Evolutionary conservation across 2,329 filamentous ascomycete species (phyloP).

Genomic region (Fusarium falciforme): DNA sequence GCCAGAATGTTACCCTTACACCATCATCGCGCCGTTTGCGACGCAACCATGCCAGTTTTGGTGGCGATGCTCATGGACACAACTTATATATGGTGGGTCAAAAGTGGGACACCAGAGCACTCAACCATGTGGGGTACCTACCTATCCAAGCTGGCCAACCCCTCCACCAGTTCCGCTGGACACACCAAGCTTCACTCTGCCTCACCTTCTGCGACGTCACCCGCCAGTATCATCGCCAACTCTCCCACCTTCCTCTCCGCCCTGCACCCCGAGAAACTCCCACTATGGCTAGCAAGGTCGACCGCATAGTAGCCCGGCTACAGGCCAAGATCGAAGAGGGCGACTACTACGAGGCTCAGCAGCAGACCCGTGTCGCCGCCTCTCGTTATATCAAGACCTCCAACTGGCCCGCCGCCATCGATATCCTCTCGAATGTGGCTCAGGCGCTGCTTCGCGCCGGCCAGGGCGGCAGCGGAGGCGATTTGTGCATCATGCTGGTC

Average conservation of each 20-base stretch:
- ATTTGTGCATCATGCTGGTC: constrained; percentile 86
- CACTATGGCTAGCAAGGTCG: constrained; percentile 55
- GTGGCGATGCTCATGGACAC: background rate
- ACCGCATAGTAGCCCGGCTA: constrained; percentile 71
- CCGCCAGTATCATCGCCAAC: background rate
- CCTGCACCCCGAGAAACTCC: background rate
- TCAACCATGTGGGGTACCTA: constrained; percentile 3
- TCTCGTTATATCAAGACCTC: constrained; percentile 90
- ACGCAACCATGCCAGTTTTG: background rate
- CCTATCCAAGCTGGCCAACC: constrained; percentile 10
- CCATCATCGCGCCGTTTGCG: constrained; percentile 45
- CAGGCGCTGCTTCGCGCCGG: constrained; percentile 88
- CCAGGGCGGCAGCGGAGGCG: constrained; percentile 93
- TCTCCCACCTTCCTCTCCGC: background rate
- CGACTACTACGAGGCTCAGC: constrained; percentile 97
- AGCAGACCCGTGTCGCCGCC: constrained; percentile 95
- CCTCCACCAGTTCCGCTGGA: constrained; percentile 26
- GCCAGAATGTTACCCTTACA: constrained; percentile 55
- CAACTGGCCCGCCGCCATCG: constrained; percentile 87
- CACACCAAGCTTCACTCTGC: constrained; percentile 22
- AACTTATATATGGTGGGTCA: background rate
- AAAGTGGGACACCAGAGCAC: background rate
- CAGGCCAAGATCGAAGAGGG: constrained; percentile 90
- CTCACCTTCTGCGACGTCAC: constrained; percentile 34
- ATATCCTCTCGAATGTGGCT: constrained; percentile 87